Evolutionary conservation across 2,329 filamentous ascomycete genomes (phyloP).

Genomic region (Colletotrichum magnum): DNA sequence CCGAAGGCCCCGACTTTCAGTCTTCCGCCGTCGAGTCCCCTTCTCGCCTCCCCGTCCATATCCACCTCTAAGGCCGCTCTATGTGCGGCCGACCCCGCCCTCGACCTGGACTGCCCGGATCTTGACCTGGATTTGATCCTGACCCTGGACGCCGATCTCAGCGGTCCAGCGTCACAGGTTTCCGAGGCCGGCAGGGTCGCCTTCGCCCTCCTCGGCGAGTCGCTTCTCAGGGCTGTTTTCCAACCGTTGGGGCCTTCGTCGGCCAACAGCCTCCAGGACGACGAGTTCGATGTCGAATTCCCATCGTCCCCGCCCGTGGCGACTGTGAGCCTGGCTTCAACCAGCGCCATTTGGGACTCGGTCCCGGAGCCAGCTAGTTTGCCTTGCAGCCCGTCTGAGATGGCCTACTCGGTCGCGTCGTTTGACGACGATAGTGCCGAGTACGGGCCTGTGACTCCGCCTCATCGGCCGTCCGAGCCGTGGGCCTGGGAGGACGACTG

Average conservation of each 20-base stretch:
- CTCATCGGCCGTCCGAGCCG: neutral
- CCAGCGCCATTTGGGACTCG: conserved; percentile 11
- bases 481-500: neutral
- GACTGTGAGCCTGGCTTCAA: neutral
- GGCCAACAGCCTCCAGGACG: neutral
- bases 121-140: conserved; percentile 2
- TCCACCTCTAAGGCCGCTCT: neutral
- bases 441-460: neutral
- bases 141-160: conserved; percentile 6
- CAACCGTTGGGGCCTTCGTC: neutral
- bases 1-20: conserved; percentile 19
- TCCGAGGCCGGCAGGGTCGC: conserved; percentile 10
- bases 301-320: conserved; percentile 1
- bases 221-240: conserved; percentile 11
- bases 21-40: conserved; percentile 17
- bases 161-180: neutral
- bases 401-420: neutral
- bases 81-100: neutral
- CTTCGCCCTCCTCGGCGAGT: conserved; percentile 17
- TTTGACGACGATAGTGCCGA: neutral
- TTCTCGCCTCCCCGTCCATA: conserved; percentile 4
- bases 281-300: neutral
- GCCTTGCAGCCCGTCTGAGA: neutral
- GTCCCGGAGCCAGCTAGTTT: neutral
- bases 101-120: neutral